Percentiles rank a stretch among this genome's conserved stretches.
These are phyloP conservation scores for Aspergillus japonicus DNA, from an alignment of 2,329 filamentous ascomycete species.

Conservation along the genomic window DNA sequence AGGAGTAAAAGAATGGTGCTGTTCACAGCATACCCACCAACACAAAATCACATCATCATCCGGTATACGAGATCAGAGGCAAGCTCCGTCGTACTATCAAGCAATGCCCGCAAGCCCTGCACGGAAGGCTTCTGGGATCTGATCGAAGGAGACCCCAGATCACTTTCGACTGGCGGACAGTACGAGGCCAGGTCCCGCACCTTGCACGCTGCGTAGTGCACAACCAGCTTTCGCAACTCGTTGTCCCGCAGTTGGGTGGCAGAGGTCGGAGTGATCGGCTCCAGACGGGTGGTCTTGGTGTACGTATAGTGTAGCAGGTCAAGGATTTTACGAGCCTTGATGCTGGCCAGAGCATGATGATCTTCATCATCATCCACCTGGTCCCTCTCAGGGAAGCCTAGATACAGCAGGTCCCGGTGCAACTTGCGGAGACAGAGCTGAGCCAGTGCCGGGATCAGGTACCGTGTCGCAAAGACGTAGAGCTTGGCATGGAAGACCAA, in stretches of 20 bases:
- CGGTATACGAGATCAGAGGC: conserved; percentile 44
- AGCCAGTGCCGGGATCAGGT: conserved; percentile 41
- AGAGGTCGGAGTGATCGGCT: conserved; percentile 37
- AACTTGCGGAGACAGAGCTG: conserved; percentile 43
- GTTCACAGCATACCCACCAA: not conserved
- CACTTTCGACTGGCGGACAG: conserved; percentile 29
- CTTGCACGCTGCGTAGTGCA: conserved; percentile 43
- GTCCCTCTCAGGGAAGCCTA: conserved; percentile 27
- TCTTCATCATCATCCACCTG: conserved; percentile 21
- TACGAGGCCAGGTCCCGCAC: conserved; percentile 39
- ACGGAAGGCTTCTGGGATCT: conserved; percentile 25
- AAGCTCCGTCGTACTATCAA: conserved; percentile 41
- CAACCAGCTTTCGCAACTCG: conserved; percentile 41
- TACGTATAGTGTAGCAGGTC: conserved; percentile 42
- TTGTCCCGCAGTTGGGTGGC: conserved; percentile 40
- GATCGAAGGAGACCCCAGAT: conserved; percentile 20
- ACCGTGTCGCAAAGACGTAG: conserved; percentile 45
- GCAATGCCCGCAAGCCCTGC: conserved; percentile 36
- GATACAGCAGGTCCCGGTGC: conserved; percentile 36
- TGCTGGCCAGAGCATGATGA: conserved; percentile 24
- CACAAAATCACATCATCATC: conserved; percentile 35
- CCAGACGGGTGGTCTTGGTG: conserved; percentile 39
- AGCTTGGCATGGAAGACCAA: conserved; percentile 46
- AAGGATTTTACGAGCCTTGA: conserved; percentile 36
- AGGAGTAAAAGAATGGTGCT: conserved; percentile 12